Conservation (phyloP, 495 filamentous ascomycete genomes). For the Hamigera avellanea region DNA sequence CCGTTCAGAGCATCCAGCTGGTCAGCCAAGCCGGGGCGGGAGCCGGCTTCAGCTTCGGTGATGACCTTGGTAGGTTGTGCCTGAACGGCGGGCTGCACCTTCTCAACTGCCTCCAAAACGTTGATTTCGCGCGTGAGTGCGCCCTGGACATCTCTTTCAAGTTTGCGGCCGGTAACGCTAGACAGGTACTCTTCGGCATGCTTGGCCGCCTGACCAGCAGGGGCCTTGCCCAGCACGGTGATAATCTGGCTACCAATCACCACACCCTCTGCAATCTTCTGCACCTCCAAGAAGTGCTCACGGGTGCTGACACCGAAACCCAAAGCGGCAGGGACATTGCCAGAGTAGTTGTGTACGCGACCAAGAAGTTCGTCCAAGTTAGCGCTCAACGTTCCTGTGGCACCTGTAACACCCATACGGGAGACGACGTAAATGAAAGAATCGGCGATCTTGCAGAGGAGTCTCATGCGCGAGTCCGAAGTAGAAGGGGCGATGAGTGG, state of each 20-base stretch:
- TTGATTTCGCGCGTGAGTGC: constrained; percentile 25
- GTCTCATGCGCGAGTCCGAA: constrained; percentile 82
- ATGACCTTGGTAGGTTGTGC: constrained; percentile 42
- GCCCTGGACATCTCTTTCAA: constrained; percentile 26
- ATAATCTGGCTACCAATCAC: constrained; percentile 97
- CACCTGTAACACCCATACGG: constrained; percentile 93
- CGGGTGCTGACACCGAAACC: constrained; percentile 94
- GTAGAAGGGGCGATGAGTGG: constrained; percentile 92
- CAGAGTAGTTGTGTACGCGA: constrained; percentile 86
- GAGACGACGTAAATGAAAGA: constrained; percentile 99
- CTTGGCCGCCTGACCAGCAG: constrained; percentile 56
- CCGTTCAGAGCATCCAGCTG: constrained; percentile 64
- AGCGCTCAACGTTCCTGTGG: constrained; percentile 65
- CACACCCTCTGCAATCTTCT: constrained; percentile 78
- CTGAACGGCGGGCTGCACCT: constrained; percentile 21
- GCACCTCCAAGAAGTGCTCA: constrained; percentile 83
- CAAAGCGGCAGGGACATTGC: constrained; percentile 77
- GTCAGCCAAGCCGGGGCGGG: constrained; percentile 52
- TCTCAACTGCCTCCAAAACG: constrained; percentile 49
- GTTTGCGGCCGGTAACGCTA: constrained; percentile 57
- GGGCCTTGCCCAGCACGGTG: constrained; percentile 61
- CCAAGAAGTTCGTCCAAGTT: constrained; percentile 69
- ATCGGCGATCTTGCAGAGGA: constrained; percentile 93
- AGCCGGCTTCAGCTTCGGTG: constrained; percentile 43
- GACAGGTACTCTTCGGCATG: constrained; percentile 78